These are phyloP conservation scores for Jatropha multifida DNA, from an alignment of 441 rosid genomes.

Conservation along the genomic window DNA sequence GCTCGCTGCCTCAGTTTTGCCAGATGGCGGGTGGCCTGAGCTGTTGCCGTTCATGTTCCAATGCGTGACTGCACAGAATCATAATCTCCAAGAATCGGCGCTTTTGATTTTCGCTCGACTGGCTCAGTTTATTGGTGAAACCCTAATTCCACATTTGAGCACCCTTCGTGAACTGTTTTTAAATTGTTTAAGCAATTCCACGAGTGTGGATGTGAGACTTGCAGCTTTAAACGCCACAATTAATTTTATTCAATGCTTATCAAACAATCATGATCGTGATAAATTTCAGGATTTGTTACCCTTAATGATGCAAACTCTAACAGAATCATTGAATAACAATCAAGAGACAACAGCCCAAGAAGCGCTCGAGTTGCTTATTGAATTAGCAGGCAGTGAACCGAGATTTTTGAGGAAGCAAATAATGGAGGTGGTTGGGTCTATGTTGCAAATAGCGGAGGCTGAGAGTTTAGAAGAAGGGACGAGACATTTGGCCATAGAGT, in stretches of 20 bases:
- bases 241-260: constrained; percentile 70
- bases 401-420: constrained; percentile 79
- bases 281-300: constrained; percentile 87
- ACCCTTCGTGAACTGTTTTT: constrained; percentile 70
- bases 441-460: constrained; percentile 97
- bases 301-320: constrained; percentile 82
- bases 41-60: constrained; percentile 84
- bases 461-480: constrained; percentile 88
- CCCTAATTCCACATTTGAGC: constrained; percentile 65
- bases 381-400: constrained; percentile 91
- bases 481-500: constrained; percentile 83
- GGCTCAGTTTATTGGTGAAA: constrained; percentile 78
- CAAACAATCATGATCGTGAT: constrained; percentile 63
- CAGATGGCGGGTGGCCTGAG: constrained; percentile 91
- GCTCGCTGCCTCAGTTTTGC: constrained; percentile 72
- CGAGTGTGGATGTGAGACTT: constrained; percentile 68
- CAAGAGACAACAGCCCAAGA: constrained; percentile 88
- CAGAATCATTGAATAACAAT: constrained; percentile 73
- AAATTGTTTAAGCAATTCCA: constrained; percentile 52
- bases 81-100: constrained; percentile 77
- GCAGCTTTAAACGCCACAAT: constrained; percentile 86
- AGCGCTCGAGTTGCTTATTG: constrained; percentile 82
- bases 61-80: constrained; percentile 67
- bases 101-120: constrained; percentile 78
- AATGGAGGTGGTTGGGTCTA: constrained; percentile 74